phyloP scores from a whole-genome alignment of 495 filamentous ascomycete genomes.

The Tetracladium marchalianum region DNA sequence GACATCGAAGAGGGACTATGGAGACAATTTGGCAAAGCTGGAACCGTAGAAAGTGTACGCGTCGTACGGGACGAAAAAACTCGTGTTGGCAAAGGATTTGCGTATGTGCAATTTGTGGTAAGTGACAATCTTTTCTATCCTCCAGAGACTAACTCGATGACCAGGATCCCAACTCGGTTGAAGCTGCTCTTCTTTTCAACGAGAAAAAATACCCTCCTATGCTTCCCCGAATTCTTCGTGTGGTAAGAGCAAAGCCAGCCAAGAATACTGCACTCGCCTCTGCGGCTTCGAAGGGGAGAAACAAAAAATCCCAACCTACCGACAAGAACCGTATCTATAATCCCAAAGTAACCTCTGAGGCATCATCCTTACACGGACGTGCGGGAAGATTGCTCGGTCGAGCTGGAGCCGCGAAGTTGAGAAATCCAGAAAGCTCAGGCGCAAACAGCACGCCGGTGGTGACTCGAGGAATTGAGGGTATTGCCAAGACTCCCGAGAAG shows the following conservation, averaged over 20 bases:
- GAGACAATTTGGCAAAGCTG: conserved; percentile 70
- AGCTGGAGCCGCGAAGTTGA: conserved; percentile 59
- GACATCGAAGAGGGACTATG: conserved; percentile 95
- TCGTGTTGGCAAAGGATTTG: conserved; percentile 92
- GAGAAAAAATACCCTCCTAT: conserved; percentile 90
- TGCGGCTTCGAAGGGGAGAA: conserved; percentile 7
- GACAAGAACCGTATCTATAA: conserved; percentile 38
- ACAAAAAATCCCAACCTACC: conserved; percentile 8
- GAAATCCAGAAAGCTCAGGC: conserved; percentile 17
- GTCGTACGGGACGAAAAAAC: conserved; percentile 86
- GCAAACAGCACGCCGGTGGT: conserved; percentile 13
- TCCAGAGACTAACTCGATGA: conserved; percentile 5
- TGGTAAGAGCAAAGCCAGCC: conserved; percentile 70
- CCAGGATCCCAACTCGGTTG: conserved; percentile 75
- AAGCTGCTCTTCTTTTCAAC: conserved; percentile 74
- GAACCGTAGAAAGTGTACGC: conserved; percentile 84
- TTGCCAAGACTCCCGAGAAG: conserved; percentile 47
- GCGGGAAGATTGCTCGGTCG: conserved; percentile 75
- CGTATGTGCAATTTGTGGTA: conserved; percentile 89
- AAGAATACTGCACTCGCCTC: conserved; percentile 48
- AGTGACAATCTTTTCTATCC: conserved; percentile 9
- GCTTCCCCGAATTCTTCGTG: conserved; percentile 78
- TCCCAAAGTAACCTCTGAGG: conserved; percentile 54
- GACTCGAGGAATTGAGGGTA: conserved; percentile 19
- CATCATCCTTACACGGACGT: conserved; percentile 66